phyloP scores from a whole-genome alignment of 345 rosid species.

The Hypericum perforatum region DNA sequence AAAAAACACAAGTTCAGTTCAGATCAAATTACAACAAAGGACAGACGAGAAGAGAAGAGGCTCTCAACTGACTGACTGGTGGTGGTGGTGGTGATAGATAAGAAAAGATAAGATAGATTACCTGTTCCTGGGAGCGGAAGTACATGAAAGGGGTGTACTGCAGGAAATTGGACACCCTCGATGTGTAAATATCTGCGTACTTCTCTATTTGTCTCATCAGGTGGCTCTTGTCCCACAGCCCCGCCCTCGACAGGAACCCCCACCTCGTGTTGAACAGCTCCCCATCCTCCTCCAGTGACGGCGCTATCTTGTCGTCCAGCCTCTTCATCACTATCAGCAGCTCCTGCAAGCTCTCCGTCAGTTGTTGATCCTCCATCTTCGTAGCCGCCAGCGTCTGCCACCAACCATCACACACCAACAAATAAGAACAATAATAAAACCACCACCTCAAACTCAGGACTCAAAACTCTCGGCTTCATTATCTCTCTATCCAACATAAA shows the following conservation, averaged over 20 bases:
- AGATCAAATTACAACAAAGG: too few species aligned
- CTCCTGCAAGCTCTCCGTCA: constrained; percentile 87
- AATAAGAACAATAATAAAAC: not conserved
- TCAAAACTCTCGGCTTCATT: not conserved
- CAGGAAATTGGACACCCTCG: constrained; percentile 87
- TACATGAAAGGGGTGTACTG: constrained; percentile 90
- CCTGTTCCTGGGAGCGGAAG: constrained; percentile 94
- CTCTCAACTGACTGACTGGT: too few species aligned
- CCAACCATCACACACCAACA: constrained; percentile 7
- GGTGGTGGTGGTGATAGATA: too few species aligned
- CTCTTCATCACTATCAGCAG: constrained; percentile 92
- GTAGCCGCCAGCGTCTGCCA: constrained; percentile 86
- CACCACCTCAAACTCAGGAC: too few species aligned
- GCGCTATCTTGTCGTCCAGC: constrained; percentile 77
- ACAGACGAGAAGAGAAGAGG: too few species aligned
- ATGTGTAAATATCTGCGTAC: constrained; percentile 90
- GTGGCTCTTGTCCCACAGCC: constrained; percentile 94
- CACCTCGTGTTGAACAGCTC: constrained; percentile 83
- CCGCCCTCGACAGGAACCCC: constrained; percentile 94
- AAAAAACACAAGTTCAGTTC: constrained; percentile 6
- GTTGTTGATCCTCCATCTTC: constrained; percentile 70
- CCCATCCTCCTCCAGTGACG: constrained; percentile 79
- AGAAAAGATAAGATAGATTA: constrained; percentile 8
- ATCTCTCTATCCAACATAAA: constrained; percentile 8
- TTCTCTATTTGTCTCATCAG: constrained; percentile 94